These are phyloP conservation scores for Beauveria asiatica DNA, from an alignment of 2,329 filamentous ascomycete genomes.

Conservation along the genomic window DNA sequence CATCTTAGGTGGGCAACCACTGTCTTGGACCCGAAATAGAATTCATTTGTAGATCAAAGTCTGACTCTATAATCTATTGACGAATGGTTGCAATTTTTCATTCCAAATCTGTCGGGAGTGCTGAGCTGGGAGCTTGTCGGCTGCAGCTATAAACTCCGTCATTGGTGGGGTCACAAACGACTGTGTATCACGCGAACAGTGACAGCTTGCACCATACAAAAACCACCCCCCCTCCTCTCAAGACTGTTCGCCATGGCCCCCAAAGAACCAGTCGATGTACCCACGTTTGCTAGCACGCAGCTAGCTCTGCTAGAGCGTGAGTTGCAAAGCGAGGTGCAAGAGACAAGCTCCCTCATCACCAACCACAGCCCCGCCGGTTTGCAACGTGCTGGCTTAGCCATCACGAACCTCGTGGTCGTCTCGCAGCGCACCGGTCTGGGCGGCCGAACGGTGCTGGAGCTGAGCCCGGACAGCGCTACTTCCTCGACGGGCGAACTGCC, in stretches of 20 bases:
- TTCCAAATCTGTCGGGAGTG: neutral
- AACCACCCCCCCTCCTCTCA: neutral
- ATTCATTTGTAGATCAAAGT: neutral
- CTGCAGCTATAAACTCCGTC: conserved; percentile 3
- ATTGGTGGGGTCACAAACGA: conserved; percentile 10
- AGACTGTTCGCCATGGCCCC: conserved; percentile 25
- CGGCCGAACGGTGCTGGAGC: conserved; percentile 81
- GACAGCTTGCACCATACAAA: neutral
- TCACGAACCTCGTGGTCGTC: conserved; percentile 65
- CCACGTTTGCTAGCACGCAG: conserved; percentile 62
- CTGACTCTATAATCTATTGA: too few species aligned
- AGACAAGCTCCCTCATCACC: conserved; percentile 59
- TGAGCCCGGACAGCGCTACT: conserved; percentile 64
- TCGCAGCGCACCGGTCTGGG: conserved; percentile 82
- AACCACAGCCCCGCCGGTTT: conserved; percentile 60
- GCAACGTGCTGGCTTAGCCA: conserved; percentile 67
- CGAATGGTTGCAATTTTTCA: neutral
- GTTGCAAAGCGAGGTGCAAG: conserved; percentile 61
- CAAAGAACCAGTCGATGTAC: conserved; percentile 46
- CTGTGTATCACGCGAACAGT: neutral
- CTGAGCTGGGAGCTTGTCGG: neutral
- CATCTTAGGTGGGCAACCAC: neutral
- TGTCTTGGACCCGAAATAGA: neutral
- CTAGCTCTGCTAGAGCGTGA: conserved; percentile 62
- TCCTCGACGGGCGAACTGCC: conserved; percentile 48